These are phyloP conservation scores for Leccinum rimulosum DNA, from an alignment of 768 basidiomycete genomes.

Conservation along the genomic window DNA sequence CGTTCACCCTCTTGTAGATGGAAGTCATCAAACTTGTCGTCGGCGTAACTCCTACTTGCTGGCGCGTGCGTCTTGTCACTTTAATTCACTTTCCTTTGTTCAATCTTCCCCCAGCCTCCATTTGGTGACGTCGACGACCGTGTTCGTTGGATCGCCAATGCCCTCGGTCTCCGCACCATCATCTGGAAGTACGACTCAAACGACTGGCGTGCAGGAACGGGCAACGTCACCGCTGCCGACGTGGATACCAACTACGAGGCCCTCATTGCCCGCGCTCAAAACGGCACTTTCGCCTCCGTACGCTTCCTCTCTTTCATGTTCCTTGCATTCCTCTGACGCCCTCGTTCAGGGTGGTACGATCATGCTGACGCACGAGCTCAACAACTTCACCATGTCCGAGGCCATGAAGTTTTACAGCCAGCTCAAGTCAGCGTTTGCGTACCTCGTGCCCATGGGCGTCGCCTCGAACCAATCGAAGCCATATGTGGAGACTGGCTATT, in stretches of 20 bases:
- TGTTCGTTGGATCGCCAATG: conserved; percentile 65
- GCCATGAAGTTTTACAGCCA: conserved; percentile 50
- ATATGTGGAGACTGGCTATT: conserved; percentile 47
- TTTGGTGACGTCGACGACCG: conserved; percentile 74
- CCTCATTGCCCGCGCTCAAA: conserved; percentile 47
- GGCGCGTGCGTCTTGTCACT: conserved; percentile 42
- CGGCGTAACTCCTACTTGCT: conserved; percentile 58
- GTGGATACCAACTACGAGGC: conserved; percentile 53
- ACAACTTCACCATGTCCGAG: conserved; percentile 60
- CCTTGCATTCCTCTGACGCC: neutral
- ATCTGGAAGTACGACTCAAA: conserved; percentile 71
- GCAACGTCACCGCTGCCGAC: conserved; percentile 40
- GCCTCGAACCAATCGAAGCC: conserved; percentile 50
- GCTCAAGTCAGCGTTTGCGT: conserved; percentile 43
- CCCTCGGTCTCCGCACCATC: conserved; percentile 66
- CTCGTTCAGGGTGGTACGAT: conserved; percentile 44
- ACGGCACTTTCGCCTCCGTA: conserved; percentile 41
- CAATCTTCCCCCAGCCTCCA: conserved; percentile 44
- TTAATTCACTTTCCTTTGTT: neutral
- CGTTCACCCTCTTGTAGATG: conserved; percentile 31
- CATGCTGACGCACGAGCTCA: conserved; percentile 57
- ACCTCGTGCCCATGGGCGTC: conserved; percentile 54
- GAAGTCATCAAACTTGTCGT: conserved; percentile 52
- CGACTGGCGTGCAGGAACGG: conserved; percentile 67
- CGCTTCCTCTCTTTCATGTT: neutral